Evolutionary conservation across 2,329 filamentous ascomycete species (phyloP).

Genomic region (Penicillium capsulatum): DNA sequence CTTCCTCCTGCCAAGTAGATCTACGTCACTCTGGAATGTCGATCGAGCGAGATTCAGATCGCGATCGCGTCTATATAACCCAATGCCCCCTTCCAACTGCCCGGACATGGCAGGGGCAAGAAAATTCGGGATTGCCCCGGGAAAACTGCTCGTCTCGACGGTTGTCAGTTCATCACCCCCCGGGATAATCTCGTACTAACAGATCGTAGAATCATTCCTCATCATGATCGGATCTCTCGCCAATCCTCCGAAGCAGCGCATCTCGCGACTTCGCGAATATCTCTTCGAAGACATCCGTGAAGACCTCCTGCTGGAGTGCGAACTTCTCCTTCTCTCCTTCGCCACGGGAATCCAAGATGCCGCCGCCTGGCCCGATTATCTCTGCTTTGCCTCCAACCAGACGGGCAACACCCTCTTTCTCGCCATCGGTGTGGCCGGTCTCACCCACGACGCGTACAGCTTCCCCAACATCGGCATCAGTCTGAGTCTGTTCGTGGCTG

Average conservation of each 20-base stretch:
- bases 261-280: conserved; percentile 4
- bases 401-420: conserved; percentile 63
- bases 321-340: conserved; percentile 41
- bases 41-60: too few relatives aligned
- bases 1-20: too few relatives aligned
- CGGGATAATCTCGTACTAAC: too few relatives aligned
- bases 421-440: conserved; percentile 49
- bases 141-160: too few relatives aligned
- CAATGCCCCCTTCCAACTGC: too few relatives aligned
- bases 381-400: conserved; percentile 62
- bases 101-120: too few relatives aligned
- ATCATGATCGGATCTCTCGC: conserved; percentile 5
- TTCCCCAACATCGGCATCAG: conserved; percentile 54
- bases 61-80: too few relatives aligned
- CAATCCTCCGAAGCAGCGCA: neutral
- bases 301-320: conserved; percentile 26
- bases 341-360: conserved; percentile 50
- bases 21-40: too few relatives aligned
- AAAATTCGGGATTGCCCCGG: too few relatives aligned
- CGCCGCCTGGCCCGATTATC: conserved; percentile 58
- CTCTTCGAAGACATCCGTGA: conserved; percentile 19
- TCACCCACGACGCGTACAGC: conserved; percentile 49
- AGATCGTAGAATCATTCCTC: neutral
- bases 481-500: conserved; percentile 54
- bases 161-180: too few relatives aligned